Conservation (phyloP, 2,329 filamentous ascomycete species). For the Calonectria pteridis region DNA sequence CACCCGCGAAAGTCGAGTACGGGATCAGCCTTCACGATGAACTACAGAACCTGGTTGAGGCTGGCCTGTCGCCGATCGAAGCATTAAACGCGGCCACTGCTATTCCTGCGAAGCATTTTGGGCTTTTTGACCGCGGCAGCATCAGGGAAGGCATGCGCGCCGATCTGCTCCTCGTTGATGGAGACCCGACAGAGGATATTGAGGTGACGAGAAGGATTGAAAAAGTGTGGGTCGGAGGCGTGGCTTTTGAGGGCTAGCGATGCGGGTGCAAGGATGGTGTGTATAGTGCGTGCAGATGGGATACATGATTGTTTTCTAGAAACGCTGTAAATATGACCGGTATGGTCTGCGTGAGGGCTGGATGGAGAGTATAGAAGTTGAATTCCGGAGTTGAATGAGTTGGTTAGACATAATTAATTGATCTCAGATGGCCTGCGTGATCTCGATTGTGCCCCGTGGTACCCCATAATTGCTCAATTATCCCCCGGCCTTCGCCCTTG, state of each 20-base stretch:
- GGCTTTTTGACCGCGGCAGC: constrained; percentile 4
- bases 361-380: not conserved
- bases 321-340: not conserved
- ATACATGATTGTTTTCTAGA: not conserved
- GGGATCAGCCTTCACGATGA: constrained; percentile 11
- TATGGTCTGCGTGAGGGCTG: not conserved
- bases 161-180: constrained; percentile 15
- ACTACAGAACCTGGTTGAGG: constrained; percentile 2
- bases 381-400: not conserved
- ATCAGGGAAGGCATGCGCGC: constrained; percentile 21
- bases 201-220: not conserved
- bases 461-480: not conserved
- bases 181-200: constrained; percentile 17
- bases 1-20: not conserved
- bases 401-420: not conserved
- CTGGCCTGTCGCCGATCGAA: not conserved
- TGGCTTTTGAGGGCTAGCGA: not conserved
- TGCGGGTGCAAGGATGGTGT: not conserved
- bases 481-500: not conserved
- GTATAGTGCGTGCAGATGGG: not conserved
- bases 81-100: constrained; percentile 6
- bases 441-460: not conserved
- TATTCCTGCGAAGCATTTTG: constrained; percentile 9
- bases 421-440: not conserved
- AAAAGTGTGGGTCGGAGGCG: constrained; percentile 5